Evolutionary conservation across 2,329 filamentous ascomycete species (phyloP).

Genomic region (Juglanconis oblonga): DNA sequence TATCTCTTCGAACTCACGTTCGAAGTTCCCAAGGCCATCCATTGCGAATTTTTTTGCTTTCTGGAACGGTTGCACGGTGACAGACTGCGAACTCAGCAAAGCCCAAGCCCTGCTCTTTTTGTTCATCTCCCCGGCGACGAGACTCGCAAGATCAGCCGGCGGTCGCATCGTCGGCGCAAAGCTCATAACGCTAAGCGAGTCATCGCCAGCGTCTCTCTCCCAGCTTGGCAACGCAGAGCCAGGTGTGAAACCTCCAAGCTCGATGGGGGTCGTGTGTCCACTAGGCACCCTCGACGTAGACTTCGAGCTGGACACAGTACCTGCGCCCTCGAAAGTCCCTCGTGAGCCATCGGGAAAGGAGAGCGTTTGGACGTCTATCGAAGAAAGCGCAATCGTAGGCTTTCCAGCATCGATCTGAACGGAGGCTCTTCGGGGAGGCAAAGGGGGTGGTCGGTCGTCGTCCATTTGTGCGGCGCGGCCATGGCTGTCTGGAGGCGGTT

Average conservation of each 20-base stretch:
- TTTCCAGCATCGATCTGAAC: constrained; percentile 35
- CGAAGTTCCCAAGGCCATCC: constrained; percentile 63
- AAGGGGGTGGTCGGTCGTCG: constrained; percentile 23
- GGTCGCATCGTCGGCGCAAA: constrained; percentile 61
- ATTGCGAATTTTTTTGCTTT: constrained; percentile 21
- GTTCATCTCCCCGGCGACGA: constrained; percentile 70
- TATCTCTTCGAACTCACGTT: constrained; percentile 74
- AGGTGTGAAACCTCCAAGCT: constrained; percentile 16
- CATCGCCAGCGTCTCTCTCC: constrained; percentile 37
- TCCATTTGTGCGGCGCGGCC: constrained; percentile 6
- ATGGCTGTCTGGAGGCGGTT: constrained; percentile 7
- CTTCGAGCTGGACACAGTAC: constrained; percentile 21
- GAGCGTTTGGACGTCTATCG: constrained; percentile 76
- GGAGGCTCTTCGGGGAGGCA: constrained; percentile 24
- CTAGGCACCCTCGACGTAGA: constrained; percentile 30
- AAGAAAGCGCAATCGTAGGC: constrained; percentile 81
- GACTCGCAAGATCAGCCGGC: constrained; percentile 73
- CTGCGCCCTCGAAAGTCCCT: constrained; percentile 54
- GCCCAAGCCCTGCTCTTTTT: constrained; percentile 67
- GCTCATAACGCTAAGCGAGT: constrained; percentile 65
- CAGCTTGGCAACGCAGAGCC: constrained; percentile 14
- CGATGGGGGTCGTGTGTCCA: constrained; percentile 36
- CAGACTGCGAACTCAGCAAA: constrained; percentile 61
- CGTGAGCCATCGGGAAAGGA: constrained; percentile 68
- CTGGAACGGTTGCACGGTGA: constrained; percentile 60